Conservation (phyloP, 176 grass and related monocot species). For the Oryza meridionalis region DNA sequence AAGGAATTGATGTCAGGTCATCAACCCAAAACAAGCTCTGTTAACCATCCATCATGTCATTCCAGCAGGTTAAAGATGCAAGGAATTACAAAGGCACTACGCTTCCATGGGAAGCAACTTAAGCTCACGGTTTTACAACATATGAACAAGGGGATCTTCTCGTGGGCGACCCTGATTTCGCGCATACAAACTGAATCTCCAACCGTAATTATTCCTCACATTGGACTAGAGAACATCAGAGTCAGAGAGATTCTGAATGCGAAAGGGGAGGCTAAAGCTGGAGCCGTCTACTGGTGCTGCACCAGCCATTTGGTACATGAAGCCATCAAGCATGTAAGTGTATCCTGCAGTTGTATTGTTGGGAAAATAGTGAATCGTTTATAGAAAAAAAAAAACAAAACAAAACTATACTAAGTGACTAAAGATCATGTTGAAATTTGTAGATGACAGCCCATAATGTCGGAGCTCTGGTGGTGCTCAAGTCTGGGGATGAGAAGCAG, state of each 20-base stretch:
- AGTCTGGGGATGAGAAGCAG: constrained; percentile 71
- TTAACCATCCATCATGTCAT: background rate
- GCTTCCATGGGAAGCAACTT: constrained; percentile 67
- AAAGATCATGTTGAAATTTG: constrained; percentile 30
- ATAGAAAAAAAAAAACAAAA: background rate
- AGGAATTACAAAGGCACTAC: constrained; percentile 63
- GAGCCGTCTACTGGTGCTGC: constrained; percentile 71
- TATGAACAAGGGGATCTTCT: constrained; percentile 79
- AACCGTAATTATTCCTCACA: constrained; percentile 62
- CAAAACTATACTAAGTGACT: background rate
- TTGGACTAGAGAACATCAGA: constrained; percentile 86
- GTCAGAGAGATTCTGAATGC: constrained; percentile 73
- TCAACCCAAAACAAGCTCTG: background rate
- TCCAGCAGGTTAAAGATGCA: constrained; percentile 61
- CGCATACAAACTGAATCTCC: constrained; percentile 64
- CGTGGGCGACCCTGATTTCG: constrained; percentile 61
- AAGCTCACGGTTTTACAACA: constrained; percentile 67
- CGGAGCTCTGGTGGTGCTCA: constrained; percentile 87
- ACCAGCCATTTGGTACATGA: constrained; percentile 62
- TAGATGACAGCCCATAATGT: constrained; percentile 82
- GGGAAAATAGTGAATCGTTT: background rate
- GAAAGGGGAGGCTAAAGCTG: constrained; percentile 65
- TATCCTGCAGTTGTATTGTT: background rate
- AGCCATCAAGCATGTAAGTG: constrained; percentile 68
- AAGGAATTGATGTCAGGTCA: background rate